A percentile compares a stretch with the other conserved stretches of the same genome.
Conservation (phyloP, 2,329 filamentous ascomycete genomes). For the Colletotrichum echinochloae region DNA sequence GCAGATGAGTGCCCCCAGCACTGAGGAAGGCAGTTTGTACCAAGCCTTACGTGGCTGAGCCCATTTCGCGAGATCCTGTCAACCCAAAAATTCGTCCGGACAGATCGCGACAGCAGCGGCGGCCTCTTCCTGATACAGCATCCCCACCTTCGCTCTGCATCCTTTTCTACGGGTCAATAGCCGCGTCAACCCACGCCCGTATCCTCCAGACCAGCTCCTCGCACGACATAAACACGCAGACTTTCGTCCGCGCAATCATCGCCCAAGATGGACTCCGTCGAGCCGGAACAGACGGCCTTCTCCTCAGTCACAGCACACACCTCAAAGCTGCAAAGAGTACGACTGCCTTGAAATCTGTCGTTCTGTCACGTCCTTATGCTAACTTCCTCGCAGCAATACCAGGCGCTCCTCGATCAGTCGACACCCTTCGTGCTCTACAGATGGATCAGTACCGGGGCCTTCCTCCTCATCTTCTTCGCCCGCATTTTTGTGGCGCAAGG, state of each 20-base stretch:
- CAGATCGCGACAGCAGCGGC: conserved; percentile 38
- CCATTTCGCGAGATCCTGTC: conserved; percentile 29
- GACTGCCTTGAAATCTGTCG: conserved; percentile 44
- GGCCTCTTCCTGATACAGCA: conserved; percentile 25
- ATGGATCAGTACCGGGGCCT: conserved; percentile 85
- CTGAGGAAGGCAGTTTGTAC: neutral
- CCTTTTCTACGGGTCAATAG: neutral
- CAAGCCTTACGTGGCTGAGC: conserved; percentile 43
- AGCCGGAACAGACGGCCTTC: conserved; percentile 92
- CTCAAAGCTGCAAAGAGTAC: conserved; percentile 77
- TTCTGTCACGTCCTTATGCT: conserved; percentile 35
- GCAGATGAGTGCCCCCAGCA: conserved; percentile 10
- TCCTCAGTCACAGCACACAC: conserved; percentile 90
- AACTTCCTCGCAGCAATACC: conserved; percentile 77
- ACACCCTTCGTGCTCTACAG: conserved; percentile 91
- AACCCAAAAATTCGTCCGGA: conserved; percentile 39
- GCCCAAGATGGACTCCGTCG: conserved; percentile 80
- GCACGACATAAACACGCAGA: neutral
- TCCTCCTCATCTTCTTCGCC: conserved; percentile 85
- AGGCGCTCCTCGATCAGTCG: conserved; percentile 92
- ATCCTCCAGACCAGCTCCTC: conserved; percentile 10
- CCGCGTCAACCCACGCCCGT: neutral
- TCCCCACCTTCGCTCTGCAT: neutral
- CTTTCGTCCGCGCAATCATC: neutral
- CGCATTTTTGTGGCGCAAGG: conserved; percentile 93